Evolutionary conservation across 106 monocot species (phyloP), one percentile per base, ranked within the genome.

Genomic region (Apostasia ramifera): DNA sequence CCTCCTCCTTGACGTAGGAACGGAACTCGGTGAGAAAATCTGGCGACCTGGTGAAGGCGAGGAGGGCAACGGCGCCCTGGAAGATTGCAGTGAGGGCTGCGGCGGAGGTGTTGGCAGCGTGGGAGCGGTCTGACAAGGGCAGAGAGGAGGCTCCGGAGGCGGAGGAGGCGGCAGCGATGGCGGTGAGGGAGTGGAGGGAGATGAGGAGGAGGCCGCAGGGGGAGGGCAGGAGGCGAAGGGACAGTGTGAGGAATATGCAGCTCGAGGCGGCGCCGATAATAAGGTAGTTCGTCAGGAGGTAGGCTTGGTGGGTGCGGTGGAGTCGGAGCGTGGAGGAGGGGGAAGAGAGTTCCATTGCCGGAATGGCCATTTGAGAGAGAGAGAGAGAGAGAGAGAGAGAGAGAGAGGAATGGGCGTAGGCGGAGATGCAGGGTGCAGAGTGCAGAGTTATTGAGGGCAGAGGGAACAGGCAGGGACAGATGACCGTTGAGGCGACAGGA

Each of bases 61-160:
- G 82, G 52, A 95, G 86, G 8, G 95, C 81, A 2, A 88, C 85
- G 1, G 95, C 83, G 1, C 91, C 95, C 44, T 95, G 95, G 77
- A 95, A 84, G 77, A 95, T 95, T 69, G 91, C 86, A 1, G 82
- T 72, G 79, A 95, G 86, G 53, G 86, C 88, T 53, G 95, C 75
- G 59, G 82, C 66, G n/a, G 83, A 82, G 76, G 88, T 95, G 84
- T 91, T 88, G 50, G 84, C 73, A 12, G 80, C 84, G 74, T 91
- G 85, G 62, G 82, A 84, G 45, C 67, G 45, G 40, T 79, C 63
- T 5, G 95, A 81, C 8, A 47, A 47, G 12, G 73, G 60, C 40
- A 77, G 45, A 41, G 70, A 47, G 53, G 85, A 48, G 49, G 70
- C 54, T 11, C 72, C 63, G 63, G 81, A 68, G 70, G 73, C 75